phyloP scores from a whole-genome alignment of 164 flowering plant genomes.

The Vitis riparia region DNA sequence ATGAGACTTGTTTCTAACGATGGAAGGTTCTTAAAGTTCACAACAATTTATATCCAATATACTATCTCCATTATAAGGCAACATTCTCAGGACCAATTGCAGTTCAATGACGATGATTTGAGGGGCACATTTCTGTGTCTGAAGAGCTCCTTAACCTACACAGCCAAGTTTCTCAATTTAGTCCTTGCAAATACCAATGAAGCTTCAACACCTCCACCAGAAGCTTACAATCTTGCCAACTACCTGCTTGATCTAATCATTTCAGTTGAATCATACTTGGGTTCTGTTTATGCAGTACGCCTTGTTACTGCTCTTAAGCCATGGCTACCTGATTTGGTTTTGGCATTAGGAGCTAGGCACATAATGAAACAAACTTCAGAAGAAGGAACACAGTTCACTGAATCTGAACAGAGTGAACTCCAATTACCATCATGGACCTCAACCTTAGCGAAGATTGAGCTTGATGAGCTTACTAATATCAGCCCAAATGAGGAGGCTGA shows the following conservation, averaged over 20 bases:
- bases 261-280: slow-evolving; percentile 51
- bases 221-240: slow-evolving; percentile 49
- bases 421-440: slow-evolving; percentile 54
- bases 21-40: slow-evolving; percentile 47
- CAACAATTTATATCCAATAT: slow-evolving; percentile 39
- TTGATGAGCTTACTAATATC: slow-evolving; percentile 32
- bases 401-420: slow-evolving; percentile 12
- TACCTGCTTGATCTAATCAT: slow-evolving; percentile 57
- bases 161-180: slow-evolving; percentile 63
- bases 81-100: slow-evolving; percentile 22
- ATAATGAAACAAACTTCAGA: slow-evolving; percentile 26
- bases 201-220: slow-evolving; percentile 34
- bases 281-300: slow-evolving; percentile 50
- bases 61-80: slow-evolving; percentile 36
- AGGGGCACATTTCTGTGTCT: slow-evolving; percentile 50
- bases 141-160: slow-evolving; percentile 78
- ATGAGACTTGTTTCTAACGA: slow-evolving; percentile 34
- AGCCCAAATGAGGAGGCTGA: slow-evolving; percentile 34
- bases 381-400: slow-evolving; percentile 12
- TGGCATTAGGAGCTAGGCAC: slow-evolving; percentile 57
- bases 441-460: slow-evolving; percentile 57
- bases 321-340: slow-evolving; percentile 86
- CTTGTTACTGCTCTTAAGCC: slow-evolving; percentile 50
- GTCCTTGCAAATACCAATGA: slow-evolving; percentile 41
- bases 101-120: slow-evolving; percentile 41